Evolutionary conservation across 1,139 yeast species (phyloP), one percentile per base, ranked within the genome.

Genomic region (Saccharomyces hybrid): DNA sequence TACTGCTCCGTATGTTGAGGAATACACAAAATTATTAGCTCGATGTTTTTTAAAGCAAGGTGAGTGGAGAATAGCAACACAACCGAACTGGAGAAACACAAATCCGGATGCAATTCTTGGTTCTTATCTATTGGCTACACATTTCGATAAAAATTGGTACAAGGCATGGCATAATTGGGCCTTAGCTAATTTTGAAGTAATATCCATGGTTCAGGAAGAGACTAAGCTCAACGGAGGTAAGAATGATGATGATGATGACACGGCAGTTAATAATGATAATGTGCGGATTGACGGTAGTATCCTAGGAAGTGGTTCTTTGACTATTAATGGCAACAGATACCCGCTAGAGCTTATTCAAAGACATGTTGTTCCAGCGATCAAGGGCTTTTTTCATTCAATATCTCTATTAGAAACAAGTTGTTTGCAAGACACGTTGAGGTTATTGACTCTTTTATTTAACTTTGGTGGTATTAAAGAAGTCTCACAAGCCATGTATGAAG

Each of bases 141-240:
- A 91, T 68, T 93, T 93, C 70, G 98, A 93, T 68, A 79, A 81
- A 51, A 81, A 81, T 47, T 95, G 99, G 97, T 95, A 95, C 68
- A 93, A 95, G 66, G 99, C 99, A 27, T 95, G 99, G 99, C 99
- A 95, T 67, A 91, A 90, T 67, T 95, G 99, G 99, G 99, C 99
- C 0, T 75, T 95, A 65, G 97, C 99, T 0, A 95, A 95, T 70
- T 95, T 90, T 69, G 97, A 91, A 67, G 97, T 91, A 1, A 88
- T 93, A 31, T 86, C 96, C 0, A 77, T 86, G 52, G 76, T 77
- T 61, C 47, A 68, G 66, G 47, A 63, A 58, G 16, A 63, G 62
- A 58, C 62, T 44, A 30, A 54, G 52, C 27, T 70, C 70, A 32
- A 66, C 70, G 20, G 61, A 55, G 20, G 59, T 58, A 2, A 50